Percentiles rank a stretch among this genome's conserved stretches.
Evolutionary conservation across 805 yeast species (phyloP).

Genomic region (Wickerhamomyces ciferrii): DNA sequence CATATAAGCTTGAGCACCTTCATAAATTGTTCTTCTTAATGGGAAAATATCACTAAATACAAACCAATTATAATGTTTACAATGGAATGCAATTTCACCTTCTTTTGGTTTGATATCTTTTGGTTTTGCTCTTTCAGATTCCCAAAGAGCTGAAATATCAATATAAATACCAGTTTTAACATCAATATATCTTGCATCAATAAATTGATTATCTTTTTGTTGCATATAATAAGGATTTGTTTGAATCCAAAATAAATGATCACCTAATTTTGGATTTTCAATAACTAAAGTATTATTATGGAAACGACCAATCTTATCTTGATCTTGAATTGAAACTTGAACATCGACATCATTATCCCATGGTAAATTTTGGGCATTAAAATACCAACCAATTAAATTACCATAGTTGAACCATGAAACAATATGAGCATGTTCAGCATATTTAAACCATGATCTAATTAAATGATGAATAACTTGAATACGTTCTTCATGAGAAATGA

Average conservation of each 20-base stretch:
- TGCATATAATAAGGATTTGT: constrained; percentile 28
- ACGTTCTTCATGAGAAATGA: constrained; percentile 24
- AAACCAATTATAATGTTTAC: constrained; percentile 19
- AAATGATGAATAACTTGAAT: constrained; percentile 37
- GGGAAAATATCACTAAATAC: constrained; percentile 31
- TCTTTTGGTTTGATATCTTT: constrained; percentile 9
- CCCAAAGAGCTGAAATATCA: constrained; percentile 39
- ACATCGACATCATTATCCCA: constrained; percentile 64
- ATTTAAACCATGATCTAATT: constrained; percentile 48
- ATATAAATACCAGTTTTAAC: constrained; percentile 43
- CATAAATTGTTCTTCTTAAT: constrained; percentile 32
- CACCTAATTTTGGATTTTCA: constrained; percentile 30
- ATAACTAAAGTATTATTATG: constrained; percentile 47
- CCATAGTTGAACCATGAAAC: constrained; percentile 66
- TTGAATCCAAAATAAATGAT: constrained; percentile 29
- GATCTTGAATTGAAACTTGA: constrained; percentile 45
- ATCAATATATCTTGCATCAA: constrained; percentile 41
- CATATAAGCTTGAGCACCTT: constrained; percentile 38
- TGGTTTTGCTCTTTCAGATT: constrained; percentile 8
- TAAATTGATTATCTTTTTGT: constrained; percentile 36
- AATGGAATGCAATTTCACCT: constrained; percentile 10
- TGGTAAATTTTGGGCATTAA: constrained; percentile 52
- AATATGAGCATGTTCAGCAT: constrained; percentile 34
- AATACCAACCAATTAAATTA: constrained; percentile 55
- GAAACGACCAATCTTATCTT: constrained; percentile 35